Evolutionary conservation across 306 rosid genomes (phyloP), one percentile per base, ranked within the genome.

Genomic region (Dalbergia cultrata): DNA sequence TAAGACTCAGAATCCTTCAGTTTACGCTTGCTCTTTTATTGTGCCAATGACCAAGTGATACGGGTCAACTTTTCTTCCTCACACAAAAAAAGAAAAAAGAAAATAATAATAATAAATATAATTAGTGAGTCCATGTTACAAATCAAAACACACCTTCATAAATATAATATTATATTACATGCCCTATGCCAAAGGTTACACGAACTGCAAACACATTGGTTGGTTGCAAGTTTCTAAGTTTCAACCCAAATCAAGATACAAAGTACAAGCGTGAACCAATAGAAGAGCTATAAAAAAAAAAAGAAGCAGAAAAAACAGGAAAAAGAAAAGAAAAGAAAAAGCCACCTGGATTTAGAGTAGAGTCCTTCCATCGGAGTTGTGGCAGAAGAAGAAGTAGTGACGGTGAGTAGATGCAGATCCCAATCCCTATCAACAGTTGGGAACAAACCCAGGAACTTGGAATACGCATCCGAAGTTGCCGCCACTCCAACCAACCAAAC

Each of bases 321-420:
- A 22, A 8, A 34, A 59, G 16, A 76, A 50, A 34, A 45, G 54
- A 45, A n/a, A 74, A 47, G 61, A 6, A 21, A 35, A 67, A 91
- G 76, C 52, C 74, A 93, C 99, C 97, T 93, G 86, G 99, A 93
- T 68, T 91, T 90, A 19, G 93, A 76, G 86, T 86, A 78, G 64
- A 80, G 58, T 45, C 83, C 92, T 76, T 90, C 94, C 39, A 72
- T 62, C 41, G 92, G 80, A 82, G 92, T 83, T 39, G 89, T 80
- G 12, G 92, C 90, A 61, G 91, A n/a, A 53, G 59, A 16, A 18
- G 60, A 54, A 54, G 60, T 85, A 70, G 97, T 92, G 80, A 96
- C 88, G 82, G 99, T 91, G 80, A 96, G 80, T 6, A 85, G 70
- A 79, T 89, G 89, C 79, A 96, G 85, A 85, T 87, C 97, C 99